Conservation (phyloP, 2,329 filamentous ascomycete species). For the Fusarium albosuccineum region DNA sequence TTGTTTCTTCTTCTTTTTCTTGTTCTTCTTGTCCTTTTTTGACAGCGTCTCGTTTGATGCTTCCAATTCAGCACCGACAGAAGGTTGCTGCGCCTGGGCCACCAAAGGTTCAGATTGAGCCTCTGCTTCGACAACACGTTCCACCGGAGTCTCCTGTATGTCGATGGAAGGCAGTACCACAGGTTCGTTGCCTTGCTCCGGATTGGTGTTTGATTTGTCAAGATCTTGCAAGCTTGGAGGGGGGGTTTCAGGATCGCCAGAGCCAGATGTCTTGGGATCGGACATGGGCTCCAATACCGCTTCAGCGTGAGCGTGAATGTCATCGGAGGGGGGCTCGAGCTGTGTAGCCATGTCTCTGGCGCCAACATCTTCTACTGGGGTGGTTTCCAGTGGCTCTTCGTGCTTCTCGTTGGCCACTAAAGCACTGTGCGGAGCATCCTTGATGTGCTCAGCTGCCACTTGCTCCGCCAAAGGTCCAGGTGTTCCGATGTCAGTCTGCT, state of each 20-base stretch:
- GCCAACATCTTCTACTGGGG: neutral
- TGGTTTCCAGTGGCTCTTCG: neutral
- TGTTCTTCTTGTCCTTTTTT: constrained; percentile 51
- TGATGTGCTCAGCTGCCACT: neutral
- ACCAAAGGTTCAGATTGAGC: neutral
- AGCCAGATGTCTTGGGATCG: neutral
- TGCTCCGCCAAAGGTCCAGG: neutral
- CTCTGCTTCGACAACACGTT: neutral
- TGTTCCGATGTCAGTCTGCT: neutral
- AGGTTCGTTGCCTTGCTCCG: neutral
- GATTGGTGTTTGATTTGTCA: neutral
- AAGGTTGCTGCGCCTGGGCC: neutral
- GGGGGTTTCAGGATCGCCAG: neutral
- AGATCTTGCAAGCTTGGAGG: neutral
- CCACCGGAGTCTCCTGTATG: neutral
- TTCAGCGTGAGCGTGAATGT: neutral
- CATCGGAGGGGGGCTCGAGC: neutral
- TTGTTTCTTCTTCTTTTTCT: constrained; percentile 47
- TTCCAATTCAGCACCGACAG: constrained; percentile 1
- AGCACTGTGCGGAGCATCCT: neutral
- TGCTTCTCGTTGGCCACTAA: neutral
- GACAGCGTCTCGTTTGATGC: constrained; percentile 13
- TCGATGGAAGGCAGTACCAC: neutral
- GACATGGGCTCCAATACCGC: neutral
- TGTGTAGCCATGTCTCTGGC: neutral